Evolutionary conservation across 208 protist species (phyloP), one percentile per base, ranked within the genome.

Genomic region (Acanthamoeba healyi): DNA sequence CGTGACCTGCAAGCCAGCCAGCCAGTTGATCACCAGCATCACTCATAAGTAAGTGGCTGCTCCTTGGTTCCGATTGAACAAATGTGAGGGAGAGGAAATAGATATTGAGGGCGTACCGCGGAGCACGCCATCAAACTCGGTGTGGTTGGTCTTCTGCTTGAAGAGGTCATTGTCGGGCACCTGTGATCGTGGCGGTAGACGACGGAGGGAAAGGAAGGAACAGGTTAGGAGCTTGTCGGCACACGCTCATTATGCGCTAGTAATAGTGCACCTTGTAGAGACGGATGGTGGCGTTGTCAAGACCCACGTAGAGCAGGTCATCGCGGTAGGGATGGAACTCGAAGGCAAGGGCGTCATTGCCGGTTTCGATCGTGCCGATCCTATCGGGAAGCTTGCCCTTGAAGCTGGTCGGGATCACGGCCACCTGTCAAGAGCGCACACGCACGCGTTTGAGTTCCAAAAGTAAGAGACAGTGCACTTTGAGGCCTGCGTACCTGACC

Each of bases 71-170:
- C n/a, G n/a, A n/a, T n/a, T n/a, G n/a, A n/a, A n/a, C n/a, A n/a
- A n/a, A n/a, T n/a, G n/a, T n/a, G n/a, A n/a, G n/a, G n/a, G n/a
- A n/a, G n/a, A n/a, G 44, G 4, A 49, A 49, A 58, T 58, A 5
- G 51, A 4, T 7, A 22, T 24, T 17, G 22, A 19, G 10, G 46
- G 51, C 51, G 51, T 58, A 58, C 51, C 51, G 51, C 82, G 26
- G 6, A 90, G 82, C 36, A 63, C 49, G 34, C 82, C 82, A 42
- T 72, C 58, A 36, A 72, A 63, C 7, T 90, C 82, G 49, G 54
- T 90, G 56, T 70, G 56, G 58, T 90, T 90, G 49, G 82, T 90
- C 82, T 90, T 90, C 56, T 90, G 82, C 54, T 90, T 70, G 54
- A 90, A 72, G 36, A 90, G 82, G 26, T 70, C 82, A 36, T 84